phyloP scores from a whole-genome alignment of 1,139 yeast genomes.

The Meyerozyma smithsonii region DNA sequence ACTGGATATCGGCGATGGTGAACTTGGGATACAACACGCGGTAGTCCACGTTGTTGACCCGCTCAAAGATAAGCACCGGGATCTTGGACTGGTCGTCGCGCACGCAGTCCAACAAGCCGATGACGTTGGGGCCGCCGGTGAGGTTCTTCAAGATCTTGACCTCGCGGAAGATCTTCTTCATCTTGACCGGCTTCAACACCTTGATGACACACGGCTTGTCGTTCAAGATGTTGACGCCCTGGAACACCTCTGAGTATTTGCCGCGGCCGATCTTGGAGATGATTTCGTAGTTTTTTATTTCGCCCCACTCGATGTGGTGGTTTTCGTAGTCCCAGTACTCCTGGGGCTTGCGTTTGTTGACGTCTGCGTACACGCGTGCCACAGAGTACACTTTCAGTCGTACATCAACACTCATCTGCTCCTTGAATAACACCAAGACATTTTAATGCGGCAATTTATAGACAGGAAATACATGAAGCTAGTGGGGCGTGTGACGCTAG shows the following conservation, averaged over 20 bases:
- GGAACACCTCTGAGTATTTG: conserved; percentile 94
- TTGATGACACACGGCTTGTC: conserved; percentile 62
- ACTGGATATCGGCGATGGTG: conserved; percentile 76
- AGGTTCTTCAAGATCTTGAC: conserved; percentile 87
- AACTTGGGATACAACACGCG: conserved; percentile 89
- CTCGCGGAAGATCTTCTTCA: conserved; percentile 94
- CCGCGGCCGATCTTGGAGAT: conserved; percentile 93
- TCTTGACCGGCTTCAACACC: conserved; percentile 88
- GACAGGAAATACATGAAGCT: not conserved
- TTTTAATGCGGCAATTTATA: conserved; percentile 1
- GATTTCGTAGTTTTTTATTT: conserved; percentile 79
- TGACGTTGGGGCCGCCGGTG: conserved; percentile 81
- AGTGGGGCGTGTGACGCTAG: not conserved
- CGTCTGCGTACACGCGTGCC: conserved; percentile 87
- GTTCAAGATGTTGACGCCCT: conserved; percentile 49
- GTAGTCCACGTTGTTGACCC: conserved; percentile 86
- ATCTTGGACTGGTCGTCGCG: conserved; percentile 88
- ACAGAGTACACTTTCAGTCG: conserved; percentile 51
- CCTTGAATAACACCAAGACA: not conserved
- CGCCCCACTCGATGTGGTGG: conserved; percentile 66
- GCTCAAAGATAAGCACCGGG: conserved; percentile 91
- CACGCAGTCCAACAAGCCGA: conserved; percentile 78
- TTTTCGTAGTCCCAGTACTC: conserved; percentile 95
- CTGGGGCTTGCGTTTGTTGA: conserved; percentile 68
- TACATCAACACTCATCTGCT: conserved; percentile 21